Conservation (phyloP, 2,329 filamentous ascomycete genomes). For the Aureobasidium zeae region DNA sequence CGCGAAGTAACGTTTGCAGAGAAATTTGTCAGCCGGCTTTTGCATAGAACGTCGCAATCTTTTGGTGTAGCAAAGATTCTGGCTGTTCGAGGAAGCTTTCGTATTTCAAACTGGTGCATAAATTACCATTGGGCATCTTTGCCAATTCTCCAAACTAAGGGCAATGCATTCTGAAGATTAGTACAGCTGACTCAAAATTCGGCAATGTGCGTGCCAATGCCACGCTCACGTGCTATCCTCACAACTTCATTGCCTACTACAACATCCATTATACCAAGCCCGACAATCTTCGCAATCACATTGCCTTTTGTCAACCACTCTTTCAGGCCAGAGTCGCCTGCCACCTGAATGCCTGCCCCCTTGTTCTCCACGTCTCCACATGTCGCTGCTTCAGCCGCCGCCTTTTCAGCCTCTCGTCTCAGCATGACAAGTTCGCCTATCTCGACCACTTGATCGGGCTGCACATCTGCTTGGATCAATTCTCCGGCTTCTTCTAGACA, state of each 20-base stretch:
- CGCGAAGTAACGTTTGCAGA: too few relatives aligned
- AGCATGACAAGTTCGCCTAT: conserved; percentile 70
- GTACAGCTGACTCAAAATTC: conserved; percentile 31
- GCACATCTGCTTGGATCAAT: conserved; percentile 66
- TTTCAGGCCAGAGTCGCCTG: conserved; percentile 35
- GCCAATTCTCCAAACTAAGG: too few relatives aligned
- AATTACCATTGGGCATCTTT: too few relatives aligned
- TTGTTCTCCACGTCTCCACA: conserved; percentile 20
- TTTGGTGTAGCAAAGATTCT: too few relatives aligned
- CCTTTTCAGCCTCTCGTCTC: conserved; percentile 42
- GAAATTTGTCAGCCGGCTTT: too few relatives aligned
- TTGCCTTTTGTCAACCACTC: conserved; percentile 56
- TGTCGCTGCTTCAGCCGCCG: conserved; percentile 20
- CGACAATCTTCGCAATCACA: conserved; percentile 62
- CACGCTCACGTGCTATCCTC: conserved; percentile 44
- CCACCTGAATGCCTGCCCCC: conserved; percentile 23
- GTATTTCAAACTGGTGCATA: too few relatives aligned
- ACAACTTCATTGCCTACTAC: conserved; percentile 53
- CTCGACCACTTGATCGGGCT: conserved; percentile 70
- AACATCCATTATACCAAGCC: conserved; percentile 59
- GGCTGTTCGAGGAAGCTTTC: too few relatives aligned
- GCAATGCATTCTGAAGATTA: neutral
- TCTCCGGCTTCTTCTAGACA: conserved; percentile 80
- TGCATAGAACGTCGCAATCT: too few relatives aligned
- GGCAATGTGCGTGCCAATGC: conserved; percentile 47